phyloP scores from a whole-genome alignment of 495 filamentous ascomycete species.

The Lasiosphaeria hispida region DNA sequence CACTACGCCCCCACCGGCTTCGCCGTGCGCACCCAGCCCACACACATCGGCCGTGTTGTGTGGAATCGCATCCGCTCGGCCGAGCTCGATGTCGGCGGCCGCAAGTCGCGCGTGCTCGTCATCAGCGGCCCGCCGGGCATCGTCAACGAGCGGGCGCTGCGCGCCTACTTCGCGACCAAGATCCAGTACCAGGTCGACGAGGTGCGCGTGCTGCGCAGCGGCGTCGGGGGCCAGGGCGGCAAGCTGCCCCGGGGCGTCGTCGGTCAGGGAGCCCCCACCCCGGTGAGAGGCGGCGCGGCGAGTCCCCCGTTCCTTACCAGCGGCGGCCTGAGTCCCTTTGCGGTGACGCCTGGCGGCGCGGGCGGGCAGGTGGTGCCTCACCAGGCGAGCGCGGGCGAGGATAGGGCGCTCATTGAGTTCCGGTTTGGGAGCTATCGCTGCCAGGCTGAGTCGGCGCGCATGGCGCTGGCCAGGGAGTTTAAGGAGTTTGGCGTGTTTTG shows the following conservation, averaged over 20 bases:
- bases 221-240: too few species aligned
- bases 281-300: too few species aligned
- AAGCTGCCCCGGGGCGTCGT: too few species aligned
- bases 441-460: slow-evolving; percentile 40
- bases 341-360: too few species aligned
- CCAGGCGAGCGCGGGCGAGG: neutral
- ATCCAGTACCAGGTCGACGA: slow-evolving; percentile 29
- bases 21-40: neutral
- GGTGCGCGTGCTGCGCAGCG: neutral
- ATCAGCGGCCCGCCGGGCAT: slow-evolving; percentile 22
- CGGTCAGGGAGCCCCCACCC: too few species aligned
- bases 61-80: slow-evolving; percentile 31
- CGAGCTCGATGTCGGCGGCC: slow-evolving; percentile 19
- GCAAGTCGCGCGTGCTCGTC: slow-evolving; percentile 25
- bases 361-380: too few species aligned
- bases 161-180: slow-evolving; percentile 22
- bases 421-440: slow-evolving; percentile 44
- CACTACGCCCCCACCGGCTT: neutral
- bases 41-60: slow-evolving; percentile 10
- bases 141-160: slow-evolving; percentile 20
- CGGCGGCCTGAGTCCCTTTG: too few species aligned
- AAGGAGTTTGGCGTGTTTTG: slow-evolving; percentile 23
- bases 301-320: too few species aligned
- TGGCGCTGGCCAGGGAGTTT: slow-evolving; percentile 34
- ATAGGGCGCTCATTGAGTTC: slow-evolving; percentile 31